Percentiles rank a stretch among this genome's conserved stretches.
Conservation (phyloP, 345 rosid genomes). For the Acer campestre region DNA sequence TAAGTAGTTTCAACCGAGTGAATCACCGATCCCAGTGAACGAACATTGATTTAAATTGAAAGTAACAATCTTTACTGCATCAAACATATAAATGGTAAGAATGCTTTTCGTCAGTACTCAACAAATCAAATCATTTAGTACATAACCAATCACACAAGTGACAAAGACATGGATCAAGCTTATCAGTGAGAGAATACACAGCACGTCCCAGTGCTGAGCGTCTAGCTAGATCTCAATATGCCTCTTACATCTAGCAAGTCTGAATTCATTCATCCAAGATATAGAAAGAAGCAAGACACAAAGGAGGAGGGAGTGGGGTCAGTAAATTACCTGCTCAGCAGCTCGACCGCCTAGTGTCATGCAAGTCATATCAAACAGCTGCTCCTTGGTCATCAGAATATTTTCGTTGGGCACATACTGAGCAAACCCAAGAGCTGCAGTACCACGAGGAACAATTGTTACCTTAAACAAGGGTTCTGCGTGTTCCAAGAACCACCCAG, state of each 20-base stretch:
- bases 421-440: slow-evolving; percentile 58
- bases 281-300: background rate
- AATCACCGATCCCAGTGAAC: no score
- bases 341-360: slow-evolving; percentile 65
- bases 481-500: slow-evolving; percentile 63
- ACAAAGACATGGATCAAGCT: background rate
- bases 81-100: no score
- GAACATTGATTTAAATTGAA: no score
- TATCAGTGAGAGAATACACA: background rate
- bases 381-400: slow-evolving; percentile 57
- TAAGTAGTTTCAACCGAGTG: no score
- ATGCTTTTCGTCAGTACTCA: background rate
- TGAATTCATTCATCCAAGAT: background rate
- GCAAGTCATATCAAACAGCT: slow-evolving; percentile 60
- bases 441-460: slow-evolving; percentile 60
- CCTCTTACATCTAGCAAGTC: background rate
- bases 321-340: slow-evolving; percentile 50
- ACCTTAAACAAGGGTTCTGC: slow-evolving; percentile 64
- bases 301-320: background rate
- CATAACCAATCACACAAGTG: background rate
- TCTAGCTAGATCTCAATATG: background rate
- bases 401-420: slow-evolving; percentile 61
- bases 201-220: background rate
- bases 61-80: no score
- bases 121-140: background rate